These are phyloP conservation scores for Fusarium secorum DNA, from an alignment of 2,329 filamentous ascomycete species.

Conservation along the genomic window DNA sequence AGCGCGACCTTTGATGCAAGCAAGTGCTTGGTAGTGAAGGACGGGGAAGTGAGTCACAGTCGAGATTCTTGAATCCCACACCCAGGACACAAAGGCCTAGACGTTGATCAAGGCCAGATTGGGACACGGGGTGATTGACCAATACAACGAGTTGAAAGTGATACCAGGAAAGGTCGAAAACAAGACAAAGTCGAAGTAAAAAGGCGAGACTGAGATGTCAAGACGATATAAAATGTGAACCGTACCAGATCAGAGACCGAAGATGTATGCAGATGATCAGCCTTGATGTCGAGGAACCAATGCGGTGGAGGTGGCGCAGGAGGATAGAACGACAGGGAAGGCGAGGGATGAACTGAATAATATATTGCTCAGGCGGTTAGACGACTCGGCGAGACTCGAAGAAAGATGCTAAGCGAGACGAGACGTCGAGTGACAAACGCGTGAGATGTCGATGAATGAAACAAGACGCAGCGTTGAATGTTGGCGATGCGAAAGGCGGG, in stretches of 20 bases:
- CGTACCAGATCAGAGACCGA: conserved; percentile 37
- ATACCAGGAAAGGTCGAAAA: conserved; percentile 15
- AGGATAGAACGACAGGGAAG: conserved; percentile 24
- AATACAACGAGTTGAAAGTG: conserved; percentile 23
- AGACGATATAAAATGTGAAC: conserved; percentile 30
- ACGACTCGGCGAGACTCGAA: conserved; percentile 7
- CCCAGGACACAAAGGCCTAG: conserved; percentile 34
- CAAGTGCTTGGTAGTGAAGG: conserved; percentile 35
- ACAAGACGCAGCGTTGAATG: conserved; percentile 22
- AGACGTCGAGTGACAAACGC: conserved; percentile 14
- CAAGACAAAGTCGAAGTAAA: conserved; percentile 6
- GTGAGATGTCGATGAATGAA: conserved; percentile 24
- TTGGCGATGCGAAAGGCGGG: conserved; percentile 35
- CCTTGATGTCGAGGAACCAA: conserved; percentile 24
- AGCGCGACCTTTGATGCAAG: conserved; percentile 39
- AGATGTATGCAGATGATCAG: conserved; percentile 24
- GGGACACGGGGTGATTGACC: conserved; percentile 32
- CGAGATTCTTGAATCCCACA: conserved; percentile 42
- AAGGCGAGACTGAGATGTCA: conserved; percentile 12
- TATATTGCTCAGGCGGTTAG: conserved; percentile 29
- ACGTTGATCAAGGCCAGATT: conserved; percentile 35
- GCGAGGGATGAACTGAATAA: conserved; percentile 16
- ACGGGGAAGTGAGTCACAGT: conserved; percentile 47
- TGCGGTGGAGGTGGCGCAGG: conserved; percentile 25
- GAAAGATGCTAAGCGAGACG: conserved; percentile 11